These are phyloP conservation scores for Phialophora tarda DNA, from an alignment of 2,329 filamentous ascomycete genomes.

Conservation along the genomic window DNA sequence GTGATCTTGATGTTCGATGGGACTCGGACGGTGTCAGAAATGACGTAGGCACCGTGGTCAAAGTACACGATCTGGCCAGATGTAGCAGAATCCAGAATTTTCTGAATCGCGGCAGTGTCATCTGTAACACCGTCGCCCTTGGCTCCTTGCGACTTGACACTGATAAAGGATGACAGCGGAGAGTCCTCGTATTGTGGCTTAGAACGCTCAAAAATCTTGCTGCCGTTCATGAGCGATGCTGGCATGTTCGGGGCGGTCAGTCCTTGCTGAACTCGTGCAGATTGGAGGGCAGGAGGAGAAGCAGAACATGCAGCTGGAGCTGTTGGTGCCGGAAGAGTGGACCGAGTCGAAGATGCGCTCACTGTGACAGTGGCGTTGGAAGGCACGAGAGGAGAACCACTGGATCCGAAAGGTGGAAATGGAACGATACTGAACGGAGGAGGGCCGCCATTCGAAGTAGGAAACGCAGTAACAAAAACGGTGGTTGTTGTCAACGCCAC, in stretches of 20 bases:
- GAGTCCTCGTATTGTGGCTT: conserved; percentile 86
- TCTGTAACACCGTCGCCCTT: conserved; percentile 87
- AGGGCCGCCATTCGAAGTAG: conserved; percentile 16
- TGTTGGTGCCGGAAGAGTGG: not conserved
- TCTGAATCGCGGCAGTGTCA: conserved; percentile 84
- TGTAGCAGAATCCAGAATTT: conserved; percentile 70
- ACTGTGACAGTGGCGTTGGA: not conserved
- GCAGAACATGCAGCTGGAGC: conserved; percentile 30
- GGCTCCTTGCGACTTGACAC: conserved; percentile 80
- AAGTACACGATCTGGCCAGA: conserved; percentile 67
- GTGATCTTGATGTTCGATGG: conserved; percentile 82
- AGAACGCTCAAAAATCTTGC: conserved; percentile 76
- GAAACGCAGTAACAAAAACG: conserved; percentile 9
- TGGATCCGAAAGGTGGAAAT: conserved; percentile 10
- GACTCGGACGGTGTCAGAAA: conserved; percentile 65
- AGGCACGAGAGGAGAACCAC: conserved; percentile 14
- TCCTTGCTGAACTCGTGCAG: conserved; percentile 28
- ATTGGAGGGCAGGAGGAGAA: conserved; percentile 26
- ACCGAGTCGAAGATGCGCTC: conserved; percentile 1
- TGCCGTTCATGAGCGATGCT: conserved; percentile 62
- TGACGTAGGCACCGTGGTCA: conserved; percentile 67
- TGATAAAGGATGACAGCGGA: conserved; percentile 73
- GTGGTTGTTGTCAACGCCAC: conserved; percentile 26
- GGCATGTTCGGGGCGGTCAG: conserved; percentile 27
- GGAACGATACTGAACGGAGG: not conserved